Evolutionary conservation across 2,329 filamentous ascomycete genomes (phyloP), one percentile per base, ranked within the genome.

Genomic region (Aspergillus ibericus): DNA sequence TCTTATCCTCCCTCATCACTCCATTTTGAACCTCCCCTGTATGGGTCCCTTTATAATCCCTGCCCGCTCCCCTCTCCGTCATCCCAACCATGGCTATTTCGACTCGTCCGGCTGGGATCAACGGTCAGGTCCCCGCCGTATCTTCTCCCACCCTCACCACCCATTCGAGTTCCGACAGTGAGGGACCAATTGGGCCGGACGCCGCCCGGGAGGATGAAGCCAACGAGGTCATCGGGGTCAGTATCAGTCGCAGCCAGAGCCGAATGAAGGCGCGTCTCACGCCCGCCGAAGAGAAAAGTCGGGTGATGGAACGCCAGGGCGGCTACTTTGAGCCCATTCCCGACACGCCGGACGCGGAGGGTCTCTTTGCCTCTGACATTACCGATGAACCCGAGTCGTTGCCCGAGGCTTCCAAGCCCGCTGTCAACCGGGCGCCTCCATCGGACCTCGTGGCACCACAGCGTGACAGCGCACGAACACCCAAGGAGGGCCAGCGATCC

Each of bases 201-300:
- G 62, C 65, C 10, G 67, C 64, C 8, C 66, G 72, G 27, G 71
- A 74, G 44, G 74, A 75, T 60, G 72, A 70, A 49, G 73, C 72
- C 38, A 65, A 71, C 56, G 70, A 72, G 12, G 76, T 85, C 34
- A 78, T 88, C 63, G 84, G 83, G 2, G 78, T 87, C 66, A 86
- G 84, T 67, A 85, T 88, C 61, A 79, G 83, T 59, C 78, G 77
- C 38, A 77, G 80, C 42, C 85, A 88, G 69, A 84, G 80, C 51
- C 79, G 81, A 44, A 75, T 87, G 68, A 82, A 79, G 35, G 83
- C 83, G 16, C 81, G 83, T 9, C 77, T 78, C 42, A 87, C 84
- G 4, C 84, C 85, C 1, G 82, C 82, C 9, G 80, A 80, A 18
- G 85, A 86, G 67, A 87, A 86, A 69, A 81, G 77, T n/a, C 81